Conservation (phyloP, 805 yeast genomes). For the Yamadazyma laniorum region DNA sequence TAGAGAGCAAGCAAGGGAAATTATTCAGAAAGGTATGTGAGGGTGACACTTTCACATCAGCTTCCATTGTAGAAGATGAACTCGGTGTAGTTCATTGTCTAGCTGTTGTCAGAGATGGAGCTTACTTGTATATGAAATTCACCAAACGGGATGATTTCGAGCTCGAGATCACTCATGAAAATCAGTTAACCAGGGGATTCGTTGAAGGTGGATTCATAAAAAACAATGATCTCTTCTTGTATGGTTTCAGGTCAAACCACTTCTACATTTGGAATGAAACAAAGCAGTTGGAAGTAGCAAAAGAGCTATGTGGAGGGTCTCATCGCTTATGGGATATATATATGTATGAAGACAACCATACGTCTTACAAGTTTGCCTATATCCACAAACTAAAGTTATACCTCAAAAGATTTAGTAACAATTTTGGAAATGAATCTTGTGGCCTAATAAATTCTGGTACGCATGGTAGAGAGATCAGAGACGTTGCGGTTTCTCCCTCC, state of each 20-base stretch:
- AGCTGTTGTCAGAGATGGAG: constrained; percentile 67
- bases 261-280: constrained; percentile 85
- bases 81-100: constrained; percentile 24
- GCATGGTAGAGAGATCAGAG: constrained; percentile 91
- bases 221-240: constrained; percentile 48
- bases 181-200: constrained; percentile 70
- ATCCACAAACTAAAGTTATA: constrained; percentile 52
- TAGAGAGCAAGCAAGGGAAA: constrained; percentile 23
- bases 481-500: constrained; percentile 53
- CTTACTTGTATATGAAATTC: constrained; percentile 44
- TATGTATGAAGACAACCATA: not conserved
- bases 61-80: constrained; percentile 34
- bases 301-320: constrained; percentile 85
- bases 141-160: constrained; percentile 8
- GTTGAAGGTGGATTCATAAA: constrained; percentile 67
- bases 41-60: constrained; percentile 69
- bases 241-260: constrained; percentile 78
- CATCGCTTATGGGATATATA: constrained; percentile 78
- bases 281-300: constrained; percentile 62
- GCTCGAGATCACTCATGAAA: constrained; percentile 44
- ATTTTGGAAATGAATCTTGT: constrained; percentile 16
- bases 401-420: constrained; percentile 26
- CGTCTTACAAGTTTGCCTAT: constrained; percentile 43
- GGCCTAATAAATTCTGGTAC: constrained; percentile 55
- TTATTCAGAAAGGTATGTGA: constrained; percentile 50